These are phyloP conservation scores for Candida suzukii DNA, from an alignment of 805 yeast genomes.

Conservation along the genomic window DNA sequence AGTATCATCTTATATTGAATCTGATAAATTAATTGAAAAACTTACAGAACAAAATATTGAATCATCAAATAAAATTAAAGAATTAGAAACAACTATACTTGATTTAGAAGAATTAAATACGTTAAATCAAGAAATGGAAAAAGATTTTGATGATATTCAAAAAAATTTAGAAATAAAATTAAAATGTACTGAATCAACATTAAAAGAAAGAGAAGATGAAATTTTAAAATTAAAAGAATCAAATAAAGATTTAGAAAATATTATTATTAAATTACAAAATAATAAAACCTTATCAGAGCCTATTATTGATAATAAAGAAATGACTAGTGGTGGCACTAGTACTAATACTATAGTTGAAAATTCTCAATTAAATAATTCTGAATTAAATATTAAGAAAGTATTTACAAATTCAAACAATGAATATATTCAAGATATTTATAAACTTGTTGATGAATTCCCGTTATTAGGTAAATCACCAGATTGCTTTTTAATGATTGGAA, in stretches of 20 bases:
- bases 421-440: background rate
- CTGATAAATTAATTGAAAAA: slow-evolving; percentile 26
- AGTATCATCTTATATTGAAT: slow-evolving; percentile 20
- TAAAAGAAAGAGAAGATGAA: slow-evolving; percentile 9
- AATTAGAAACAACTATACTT: slow-evolving; percentile 29
- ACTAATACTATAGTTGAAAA: too few species aligned
- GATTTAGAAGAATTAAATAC: slow-evolving; percentile 44
- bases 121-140: slow-evolving; percentile 44
- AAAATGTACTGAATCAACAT: slow-evolving; percentile 11
- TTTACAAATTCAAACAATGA: background rate
- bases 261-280: background rate
- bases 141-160: slow-evolving; percentile 35
- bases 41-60: slow-evolving; percentile 29
- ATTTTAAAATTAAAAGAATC: slow-evolving; percentile 16
- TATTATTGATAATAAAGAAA: too few species aligned
- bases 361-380: too few species aligned
- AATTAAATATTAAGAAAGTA: background rate
- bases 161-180: slow-evolving; percentile 35
- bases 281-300: too few species aligned
- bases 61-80: slow-evolving; percentile 26
- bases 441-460: background rate
- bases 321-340: too few species aligned
- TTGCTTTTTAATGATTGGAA: background rate
- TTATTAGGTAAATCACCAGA: background rate
- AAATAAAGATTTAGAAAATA: slow-evolving; percentile 29